These are phyloP conservation scores for Wolfiporia cocos DNA, from an alignment of 1,284 basidiomycete genomes.

Conservation along the genomic window DNA sequence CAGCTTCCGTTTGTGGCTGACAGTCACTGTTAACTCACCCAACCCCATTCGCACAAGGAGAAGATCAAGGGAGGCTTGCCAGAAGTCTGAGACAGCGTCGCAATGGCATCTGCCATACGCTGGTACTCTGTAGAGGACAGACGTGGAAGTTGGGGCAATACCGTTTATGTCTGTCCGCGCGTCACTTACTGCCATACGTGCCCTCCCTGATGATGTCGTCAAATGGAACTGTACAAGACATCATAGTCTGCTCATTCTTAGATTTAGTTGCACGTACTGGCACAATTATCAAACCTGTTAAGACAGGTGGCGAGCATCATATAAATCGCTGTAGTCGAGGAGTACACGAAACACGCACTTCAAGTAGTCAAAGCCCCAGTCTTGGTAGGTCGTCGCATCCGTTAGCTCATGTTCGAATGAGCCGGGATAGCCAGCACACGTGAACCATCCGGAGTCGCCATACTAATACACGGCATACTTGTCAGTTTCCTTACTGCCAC, in stretches of 20 bases:
- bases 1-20: not conserved
- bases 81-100: slow-evolving; percentile 28
- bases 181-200: slow-evolving; percentile 36
- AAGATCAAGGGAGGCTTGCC: slow-evolving; percentile 35
- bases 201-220: slow-evolving; percentile 38
- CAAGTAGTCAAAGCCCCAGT: slow-evolving; percentile 46
- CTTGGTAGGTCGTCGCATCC: slow-evolving; percentile 33
- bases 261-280: slow-evolving; percentile 24
- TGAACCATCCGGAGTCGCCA: slow-evolving; percentile 44
- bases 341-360: slow-evolving; percentile 28
- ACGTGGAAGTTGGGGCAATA: not conserved
- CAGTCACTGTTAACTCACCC: slow-evolving; percentile 23
- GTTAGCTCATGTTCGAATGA: slow-evolving; percentile 39
- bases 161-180: not conserved
- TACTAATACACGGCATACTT: slow-evolving; percentile 30
- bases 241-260: not conserved
- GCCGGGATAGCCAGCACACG: slow-evolving; percentile 42
- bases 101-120: slow-evolving; percentile 40
- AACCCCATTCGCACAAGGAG: slow-evolving; percentile 45
- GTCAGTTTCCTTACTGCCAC: not conserved
- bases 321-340: not conserved
- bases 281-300: slow-evolving; percentile 41
- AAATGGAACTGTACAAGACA: slow-evolving; percentile 31
- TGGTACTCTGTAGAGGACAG: slow-evolving; percentile 35
- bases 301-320: not conserved